Conservation (phyloP, 2,329 filamentous ascomycete species). For the Orbilia blumenaviensis region DNA sequence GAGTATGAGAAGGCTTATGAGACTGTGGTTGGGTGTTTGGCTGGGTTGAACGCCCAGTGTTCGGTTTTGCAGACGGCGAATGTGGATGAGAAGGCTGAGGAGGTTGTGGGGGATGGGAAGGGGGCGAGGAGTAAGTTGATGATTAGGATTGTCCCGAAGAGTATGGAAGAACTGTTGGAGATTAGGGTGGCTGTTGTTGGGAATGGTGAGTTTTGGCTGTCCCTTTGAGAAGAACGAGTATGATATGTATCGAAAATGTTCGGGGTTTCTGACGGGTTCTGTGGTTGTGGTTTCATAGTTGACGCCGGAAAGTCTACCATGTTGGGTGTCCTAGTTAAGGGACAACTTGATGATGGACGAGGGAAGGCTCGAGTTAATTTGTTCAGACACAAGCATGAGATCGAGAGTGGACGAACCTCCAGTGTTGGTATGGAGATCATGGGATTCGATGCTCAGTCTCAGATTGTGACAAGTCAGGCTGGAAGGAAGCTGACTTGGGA, state of each 20-base stretch:
- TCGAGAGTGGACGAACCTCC: conserved; percentile 92
- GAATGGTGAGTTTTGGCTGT: conserved; percentile 70
- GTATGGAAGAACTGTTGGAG: conserved; percentile 88
- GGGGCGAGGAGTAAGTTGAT: conserved; percentile 86
- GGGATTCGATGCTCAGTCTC: conserved; percentile 88
- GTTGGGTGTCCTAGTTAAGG: conserved; percentile 94
- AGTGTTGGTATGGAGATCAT: conserved; percentile 99
- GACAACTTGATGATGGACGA: conserved; percentile 90
- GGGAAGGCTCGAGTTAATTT: conserved; percentile 94
- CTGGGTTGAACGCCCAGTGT: conserved; percentile 74
- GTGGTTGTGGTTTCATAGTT: conserved; percentile 68
- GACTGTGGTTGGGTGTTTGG: conserved; percentile 73
- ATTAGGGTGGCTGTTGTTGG: conserved; percentile 96
- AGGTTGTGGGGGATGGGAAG: conserved; percentile 68
- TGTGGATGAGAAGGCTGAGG: conserved; percentile 74
- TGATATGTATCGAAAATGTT: neutral
- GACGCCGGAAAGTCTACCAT: conserved; percentile 97
- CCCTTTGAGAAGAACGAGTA: neutral
- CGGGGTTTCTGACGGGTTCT: neutral
- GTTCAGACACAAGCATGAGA: conserved; percentile 97
- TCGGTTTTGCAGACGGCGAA: conserved; percentile 89
- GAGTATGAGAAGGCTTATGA: conserved; percentile 79
- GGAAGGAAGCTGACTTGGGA: conserved; percentile 94
- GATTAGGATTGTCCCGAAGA: conserved; percentile 76
- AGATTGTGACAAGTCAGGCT: conserved; percentile 81